These are phyloP conservation scores for Leccinum subgranulosum DNA, from an alignment of 768 basidiomycete genomes.

Conservation along the genomic window DNA sequence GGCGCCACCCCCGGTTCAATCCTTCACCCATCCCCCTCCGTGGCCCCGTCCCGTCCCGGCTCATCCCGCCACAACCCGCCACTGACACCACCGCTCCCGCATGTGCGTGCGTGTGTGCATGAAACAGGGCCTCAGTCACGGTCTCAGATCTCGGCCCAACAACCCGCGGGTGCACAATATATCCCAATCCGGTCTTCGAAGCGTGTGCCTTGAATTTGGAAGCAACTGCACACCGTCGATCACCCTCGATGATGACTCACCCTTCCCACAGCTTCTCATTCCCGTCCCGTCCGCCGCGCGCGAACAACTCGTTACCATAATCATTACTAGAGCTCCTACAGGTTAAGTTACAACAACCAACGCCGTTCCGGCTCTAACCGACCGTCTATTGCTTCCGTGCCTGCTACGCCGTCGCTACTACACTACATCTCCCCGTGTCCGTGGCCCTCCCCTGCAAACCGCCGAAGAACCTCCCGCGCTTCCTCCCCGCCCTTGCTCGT, in stretches of 20 bases:
- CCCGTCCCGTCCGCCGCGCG: constrained; percentile 17
- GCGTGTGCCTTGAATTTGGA: constrained; percentile 27
- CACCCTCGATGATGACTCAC: constrained; percentile 26
- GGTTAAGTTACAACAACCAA: constrained; percentile 10
- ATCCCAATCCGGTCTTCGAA: constrained; percentile 15
- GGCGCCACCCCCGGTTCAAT: constrained; percentile 20
- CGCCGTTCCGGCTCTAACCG: background rate
- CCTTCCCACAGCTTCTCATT: constrained; percentile 5
- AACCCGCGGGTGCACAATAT: constrained; percentile 12
- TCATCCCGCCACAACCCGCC: constrained; percentile 5
- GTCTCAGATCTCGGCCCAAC: background rate
- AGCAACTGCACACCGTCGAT: constrained; percentile 26
- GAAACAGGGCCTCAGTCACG: constrained; percentile 12
- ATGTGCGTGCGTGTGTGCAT: background rate
- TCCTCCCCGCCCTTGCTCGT: constrained; percentile 54
- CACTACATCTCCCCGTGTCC: constrained; percentile 29
- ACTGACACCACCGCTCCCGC: background rate
- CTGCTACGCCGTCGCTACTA: background rate
- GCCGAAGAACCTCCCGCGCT: constrained; percentile 48
- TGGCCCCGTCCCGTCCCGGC: constrained; percentile 8
- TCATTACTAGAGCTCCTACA: constrained; percentile 9
- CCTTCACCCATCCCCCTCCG: constrained; percentile 1
- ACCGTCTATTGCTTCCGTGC: background rate
- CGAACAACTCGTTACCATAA: background rate
- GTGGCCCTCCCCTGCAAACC: constrained; percentile 44